Percentiles rank a stretch among this genome's conserved stretches.
Evolutionary conservation across 2,329 filamentous ascomycete genomes (phyloP).

Genomic region (Xylaria digitata): DNA sequence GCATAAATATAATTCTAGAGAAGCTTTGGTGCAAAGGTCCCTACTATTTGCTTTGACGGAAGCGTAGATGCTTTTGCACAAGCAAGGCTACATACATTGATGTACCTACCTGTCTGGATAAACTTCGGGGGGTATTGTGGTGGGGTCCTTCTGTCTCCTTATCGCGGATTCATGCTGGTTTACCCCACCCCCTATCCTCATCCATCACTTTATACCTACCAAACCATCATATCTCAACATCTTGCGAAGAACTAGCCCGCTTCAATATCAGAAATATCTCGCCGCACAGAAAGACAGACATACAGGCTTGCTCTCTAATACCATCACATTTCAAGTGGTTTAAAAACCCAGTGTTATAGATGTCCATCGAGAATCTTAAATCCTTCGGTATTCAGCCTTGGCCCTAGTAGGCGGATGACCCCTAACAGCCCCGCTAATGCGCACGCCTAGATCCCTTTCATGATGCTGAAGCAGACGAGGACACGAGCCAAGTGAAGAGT

Average conservation of each 20-base stretch:
- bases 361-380: slow-evolving; percentile 99
- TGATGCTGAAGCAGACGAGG: slow-evolving; percentile 91
- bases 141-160: background rate
- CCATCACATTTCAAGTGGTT: slow-evolving; percentile 9
- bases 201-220: background rate
- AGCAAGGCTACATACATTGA: background rate
- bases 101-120: slow-evolving; percentile 8
- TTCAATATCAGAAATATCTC: slow-evolving; percentile 7
- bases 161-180: slow-evolving; percentile 6
- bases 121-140: slow-evolving; percentile 18
- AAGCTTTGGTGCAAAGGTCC: no score
- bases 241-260: slow-evolving; percentile 6
- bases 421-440: slow-evolving; percentile 32
- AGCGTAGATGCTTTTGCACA: no score
- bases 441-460: slow-evolving; percentile 90
- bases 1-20: no score
- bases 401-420: slow-evolving; percentile 28
- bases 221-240: slow-evolving; percentile 14
- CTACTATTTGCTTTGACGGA: no score
- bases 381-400: slow-evolving; percentile 78
- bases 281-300: background rate
- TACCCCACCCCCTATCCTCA: slow-evolving; percentile 30
- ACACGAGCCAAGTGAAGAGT: slow-evolving; percentile 87
- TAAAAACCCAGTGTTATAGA: slow-evolving; percentile 50
- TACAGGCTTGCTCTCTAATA: background rate